Evolutionary conservation across 768 basidiomycete species (phyloP).

Genomic region (Boletus barrowsii): DNA sequence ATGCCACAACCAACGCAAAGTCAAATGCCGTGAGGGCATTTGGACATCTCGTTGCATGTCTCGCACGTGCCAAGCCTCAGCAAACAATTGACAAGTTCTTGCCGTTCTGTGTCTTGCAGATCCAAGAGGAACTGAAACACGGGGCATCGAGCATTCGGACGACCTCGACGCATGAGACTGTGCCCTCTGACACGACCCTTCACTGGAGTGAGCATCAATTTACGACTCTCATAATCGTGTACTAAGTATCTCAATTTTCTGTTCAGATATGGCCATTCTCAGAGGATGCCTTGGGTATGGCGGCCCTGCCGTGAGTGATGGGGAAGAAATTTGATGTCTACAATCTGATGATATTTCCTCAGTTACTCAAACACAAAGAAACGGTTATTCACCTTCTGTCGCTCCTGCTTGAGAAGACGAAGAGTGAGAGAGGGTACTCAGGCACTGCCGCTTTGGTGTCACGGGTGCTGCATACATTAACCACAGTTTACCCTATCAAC

Average conservation of each 20-base stretch:
- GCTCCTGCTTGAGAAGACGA: slow-evolving; percentile 73
- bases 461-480: slow-evolving; percentile 70
- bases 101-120: slow-evolving; percentile 70
- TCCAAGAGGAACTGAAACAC: slow-evolving; percentile 81
- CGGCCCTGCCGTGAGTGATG: slow-evolving; percentile 50
- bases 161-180: slow-evolving; percentile 67
- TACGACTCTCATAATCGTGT: not conserved
- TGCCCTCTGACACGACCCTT: slow-evolving; percentile 83
- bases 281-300: slow-evolving; percentile 80
- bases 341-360: slow-evolving; percentile 4
- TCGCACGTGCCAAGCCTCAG: slow-evolving; percentile 74
- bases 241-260: slow-evolving; percentile 1
- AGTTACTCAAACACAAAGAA: slow-evolving; percentile 70
- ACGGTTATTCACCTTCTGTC: slow-evolving; percentile 60
- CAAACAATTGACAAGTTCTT: slow-evolving; percentile 80
- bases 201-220: slow-evolving; percentile 75
- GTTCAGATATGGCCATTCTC: slow-evolving; percentile 72
- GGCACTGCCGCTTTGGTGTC: slow-evolving; percentile 76
- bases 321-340: not conserved
- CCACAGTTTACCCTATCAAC: slow-evolving; percentile 73
- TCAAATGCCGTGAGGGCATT: slow-evolving; percentile 90
- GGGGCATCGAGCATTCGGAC: slow-evolving; percentile 87
- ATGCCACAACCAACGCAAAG: slow-evolving; percentile 85
- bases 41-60: slow-evolving; percentile 80
- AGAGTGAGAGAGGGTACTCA: slow-evolving; percentile 85